A percentile compares a stretch with the other conserved stretches of the same genome.
These are phyloP conservation scores for Eremothecium gossypii DNA, from an alignment of 1,139 yeast genomes.

Conservation along the genomic window DNA sequence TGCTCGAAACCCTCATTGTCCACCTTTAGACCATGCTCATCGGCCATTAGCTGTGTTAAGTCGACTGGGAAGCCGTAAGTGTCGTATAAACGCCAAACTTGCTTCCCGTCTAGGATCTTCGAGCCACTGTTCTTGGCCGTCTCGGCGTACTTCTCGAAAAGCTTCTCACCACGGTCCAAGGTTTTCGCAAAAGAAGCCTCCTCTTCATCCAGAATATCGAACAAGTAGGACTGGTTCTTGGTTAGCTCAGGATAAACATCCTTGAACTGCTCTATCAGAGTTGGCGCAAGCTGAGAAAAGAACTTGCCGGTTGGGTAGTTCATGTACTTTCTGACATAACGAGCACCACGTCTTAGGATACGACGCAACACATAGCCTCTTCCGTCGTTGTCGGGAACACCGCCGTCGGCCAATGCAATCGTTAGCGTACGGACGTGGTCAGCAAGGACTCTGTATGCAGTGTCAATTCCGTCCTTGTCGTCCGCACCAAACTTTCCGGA, in stretches of 20 bases:
- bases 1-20: conserved; percentile 87
- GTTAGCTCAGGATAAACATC: conserved; percentile 87
- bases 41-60: conserved; percentile 95
- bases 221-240: conserved; percentile 61
- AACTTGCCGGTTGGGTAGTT: conserved; percentile 90
- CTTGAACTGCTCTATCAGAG: conserved; percentile 78
- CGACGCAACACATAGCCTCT: conserved; percentile 97
- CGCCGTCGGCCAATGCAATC: conserved; percentile 95
- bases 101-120: conserved; percentile 78
- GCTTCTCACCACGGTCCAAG: conserved; percentile 93
- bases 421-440: conserved; percentile 97
- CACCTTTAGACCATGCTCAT: conserved; percentile 89
- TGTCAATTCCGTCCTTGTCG: conserved; percentile 89
- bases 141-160: conserved; percentile 86
- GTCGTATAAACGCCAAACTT: conserved; percentile 97
- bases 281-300: conserved; percentile 86
- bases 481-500: conserved; percentile 88
- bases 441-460: conserved; percentile 96
- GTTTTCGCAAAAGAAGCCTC: conserved; percentile 92
- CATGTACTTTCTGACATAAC: conserved; percentile 94
- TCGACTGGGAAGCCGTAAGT: conserved; percentile 99
- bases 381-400: conserved; percentile 98
- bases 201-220: conserved; percentile 90
- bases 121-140: conserved; percentile 68
- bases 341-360: conserved; percentile 93